Evolutionary conservation across 139 green algal genomes (phyloP), one percentile per base, ranked within the genome.

Genomic region (Astrephomene gubernaculifera): DNA sequence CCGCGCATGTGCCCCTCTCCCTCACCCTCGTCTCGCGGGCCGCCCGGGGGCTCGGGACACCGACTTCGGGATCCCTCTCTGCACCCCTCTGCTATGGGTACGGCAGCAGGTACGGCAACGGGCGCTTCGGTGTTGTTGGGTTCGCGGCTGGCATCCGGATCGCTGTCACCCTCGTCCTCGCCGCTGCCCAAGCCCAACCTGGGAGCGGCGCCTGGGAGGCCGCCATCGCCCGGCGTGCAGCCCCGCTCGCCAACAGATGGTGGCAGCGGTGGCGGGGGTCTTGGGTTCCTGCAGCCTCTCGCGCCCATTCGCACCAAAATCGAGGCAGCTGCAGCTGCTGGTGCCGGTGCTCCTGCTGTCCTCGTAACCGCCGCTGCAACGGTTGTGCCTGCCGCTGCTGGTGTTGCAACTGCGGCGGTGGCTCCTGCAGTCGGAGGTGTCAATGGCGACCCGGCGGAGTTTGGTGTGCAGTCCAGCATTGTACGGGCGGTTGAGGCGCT

Each of bases 401-500:
- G n/a, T n/a, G n/a, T n/a, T n/a, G n/a, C n/a, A n/a, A n/a, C n/a
- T n/a, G n/a, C n/a, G n/a, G n/a, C n/a, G n/a, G n/a, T n/a, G n/a
- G n/a, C n/a, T n/a, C n/a, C n/a, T n/a, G n/a, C n/a, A n/a, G n/a
- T n/a, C n/a, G n/a, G n/a, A n/a, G n/a, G n/a, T n/a, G n/a, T n/a
- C n/a, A n/a, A n/a, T n/a, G n/a, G n/a, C n/a, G n/a, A n/a, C n/a
- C n/a, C n/a, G n/a, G n/a, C n/a, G n/a, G n/a, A n/a, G n/a, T n/a
- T 35, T 7, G 38, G 68, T 3, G 68, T 75, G 17, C 52, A 53
- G 41, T 39, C 68, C 68, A 75, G 68, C 38, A 41, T 83, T 14
- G 76, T 83, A 19, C 60, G n/a, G 12, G 76, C 38, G 17, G 76
- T 83, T 3, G 76, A 72, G 39, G 76, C 76, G 29, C 60, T 83